Evolutionary conservation across 257 asterid genomes (phyloP), one percentile per base, ranked within the genome.

Genomic region (Vinca minor): DNA sequence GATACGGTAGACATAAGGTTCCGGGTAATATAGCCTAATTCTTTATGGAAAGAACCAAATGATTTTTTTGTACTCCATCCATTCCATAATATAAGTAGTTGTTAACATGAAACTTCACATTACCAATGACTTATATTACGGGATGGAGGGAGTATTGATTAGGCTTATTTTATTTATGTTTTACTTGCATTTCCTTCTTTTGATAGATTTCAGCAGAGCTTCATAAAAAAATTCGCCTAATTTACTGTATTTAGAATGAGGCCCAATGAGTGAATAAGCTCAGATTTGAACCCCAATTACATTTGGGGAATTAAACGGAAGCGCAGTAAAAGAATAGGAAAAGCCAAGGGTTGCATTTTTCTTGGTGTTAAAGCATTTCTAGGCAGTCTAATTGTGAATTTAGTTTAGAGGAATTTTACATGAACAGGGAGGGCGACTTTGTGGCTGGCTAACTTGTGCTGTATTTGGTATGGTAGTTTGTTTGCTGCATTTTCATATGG

Each of bases 401-500:
- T 8, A 32, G 41, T 34, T 31, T 31, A 3, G 32, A 17, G 42
- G 39, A 56, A 15, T 3, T 7, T 56, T 55, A 1, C 5, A 56
- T n/a, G 14, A 56, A 56, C 4, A 34, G 38, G n/a, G n/a, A n/a
- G n/a, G n/a, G n/a, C 7, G 50, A 25, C 1, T 61, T 42, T 45
- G 36, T 62, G 9, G 17, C 25, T 42, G n/a, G 26, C 25, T 42
- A 39, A 58, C 62, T 46, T 44, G 42, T 62, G 64, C 50, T 15
- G 28, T 73, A 25, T 63, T 62, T 44, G n/a, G n/a, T 52, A 55
- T 72, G 68, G 79, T 77, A 93, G 98, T 71, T 80, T 87, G 76
- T 47, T 74, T 26, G 76, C 96, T 17, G 98, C 97, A 36, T 14
- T 87, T 35, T 82, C 97, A 0, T 93, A 87, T 81, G 98, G 98